Evolutionary conservation across 2,329 filamentous ascomycete genomes (phyloP).

Genomic region (Fusarium udum): DNA sequence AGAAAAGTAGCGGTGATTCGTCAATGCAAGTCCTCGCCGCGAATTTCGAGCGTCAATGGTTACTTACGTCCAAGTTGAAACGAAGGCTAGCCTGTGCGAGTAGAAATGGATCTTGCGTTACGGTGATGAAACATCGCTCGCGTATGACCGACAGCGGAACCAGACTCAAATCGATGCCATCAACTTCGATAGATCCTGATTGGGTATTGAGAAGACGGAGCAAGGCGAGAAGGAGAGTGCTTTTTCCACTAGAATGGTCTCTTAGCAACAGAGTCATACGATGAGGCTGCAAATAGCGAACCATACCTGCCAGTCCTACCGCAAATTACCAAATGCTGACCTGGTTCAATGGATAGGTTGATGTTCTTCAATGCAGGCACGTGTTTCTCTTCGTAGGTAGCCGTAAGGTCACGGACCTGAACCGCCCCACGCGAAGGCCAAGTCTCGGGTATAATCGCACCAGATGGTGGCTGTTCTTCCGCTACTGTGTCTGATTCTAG

Average conservation of each 20-base stretch:
- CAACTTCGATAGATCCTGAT: neutral
- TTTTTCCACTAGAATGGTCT: neutral
- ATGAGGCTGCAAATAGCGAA: neutral
- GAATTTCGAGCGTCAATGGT: no score
- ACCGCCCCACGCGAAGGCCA: neutral
- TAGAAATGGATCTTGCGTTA: neutral
- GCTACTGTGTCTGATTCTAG: neutral
- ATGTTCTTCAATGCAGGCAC: neutral
- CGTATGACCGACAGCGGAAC: fast-evolving
- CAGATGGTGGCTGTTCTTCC: fast-evolving
- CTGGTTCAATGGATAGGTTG: neutral
- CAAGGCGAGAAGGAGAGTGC: neutral
- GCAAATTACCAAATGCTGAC: neutral
- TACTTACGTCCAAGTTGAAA: neutral
- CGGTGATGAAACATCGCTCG: neutral
- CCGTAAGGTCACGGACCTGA: neutral
- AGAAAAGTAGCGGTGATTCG: fast-evolving
- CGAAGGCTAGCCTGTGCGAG: neutral
- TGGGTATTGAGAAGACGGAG: neutral
- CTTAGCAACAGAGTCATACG: neutral
- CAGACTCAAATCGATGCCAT: neutral
- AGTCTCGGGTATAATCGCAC: fast-evolving
- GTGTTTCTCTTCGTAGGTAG: neutral
- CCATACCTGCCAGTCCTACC: neutral
- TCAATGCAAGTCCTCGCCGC: neutral